phyloP scores from a whole-genome alignment of 1,139 yeast genomes.

The Saccharomycopsis hybrid region DNA sequence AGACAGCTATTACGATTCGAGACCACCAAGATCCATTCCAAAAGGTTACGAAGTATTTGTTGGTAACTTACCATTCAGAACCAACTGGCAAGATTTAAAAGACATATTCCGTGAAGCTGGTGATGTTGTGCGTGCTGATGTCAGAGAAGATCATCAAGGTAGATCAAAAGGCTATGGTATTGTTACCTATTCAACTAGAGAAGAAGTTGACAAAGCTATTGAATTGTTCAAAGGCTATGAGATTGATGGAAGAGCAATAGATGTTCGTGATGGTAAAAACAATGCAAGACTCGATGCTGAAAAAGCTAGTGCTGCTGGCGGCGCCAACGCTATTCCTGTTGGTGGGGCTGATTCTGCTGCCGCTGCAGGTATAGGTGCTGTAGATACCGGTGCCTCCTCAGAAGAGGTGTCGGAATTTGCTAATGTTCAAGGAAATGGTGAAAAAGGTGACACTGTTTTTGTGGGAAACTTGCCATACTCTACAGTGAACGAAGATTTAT shows the following conservation, averaged over 20 bases:
- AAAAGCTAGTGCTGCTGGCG: constrained; percentile 20
- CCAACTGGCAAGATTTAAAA: constrained; percentile 79
- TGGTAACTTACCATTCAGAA: constrained; percentile 75
- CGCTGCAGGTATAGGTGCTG: no score
- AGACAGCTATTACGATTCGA: constrained; percentile 22
- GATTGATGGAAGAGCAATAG: constrained; percentile 62
- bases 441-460: constrained; percentile 54
- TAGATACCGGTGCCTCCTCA: constrained; percentile 19
- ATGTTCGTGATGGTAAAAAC: constrained; percentile 62
- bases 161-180: constrained; percentile 85
- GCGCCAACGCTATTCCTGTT: constrained; percentile 19
- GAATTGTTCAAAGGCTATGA: constrained; percentile 60
- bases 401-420: constrained; percentile 50
- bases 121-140: constrained; percentile 73
- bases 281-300: constrained; percentile 18
- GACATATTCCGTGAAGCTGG: constrained; percentile 80
- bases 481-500: constrained; percentile 78
- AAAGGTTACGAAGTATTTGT: constrained; percentile 64
- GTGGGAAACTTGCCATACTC: constrained; percentile 84
- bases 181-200: constrained; percentile 54
- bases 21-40: constrained; percentile 24
- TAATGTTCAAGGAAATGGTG: constrained; percentile 62
- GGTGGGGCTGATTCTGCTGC: no score
- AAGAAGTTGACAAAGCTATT: constrained; percentile 58
- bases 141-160: constrained; percentile 62